These are phyloP conservation scores for Trametes cubensis DNA, from an alignment of 768 basidiomycete species.

Conservation along the genomic window DNA sequence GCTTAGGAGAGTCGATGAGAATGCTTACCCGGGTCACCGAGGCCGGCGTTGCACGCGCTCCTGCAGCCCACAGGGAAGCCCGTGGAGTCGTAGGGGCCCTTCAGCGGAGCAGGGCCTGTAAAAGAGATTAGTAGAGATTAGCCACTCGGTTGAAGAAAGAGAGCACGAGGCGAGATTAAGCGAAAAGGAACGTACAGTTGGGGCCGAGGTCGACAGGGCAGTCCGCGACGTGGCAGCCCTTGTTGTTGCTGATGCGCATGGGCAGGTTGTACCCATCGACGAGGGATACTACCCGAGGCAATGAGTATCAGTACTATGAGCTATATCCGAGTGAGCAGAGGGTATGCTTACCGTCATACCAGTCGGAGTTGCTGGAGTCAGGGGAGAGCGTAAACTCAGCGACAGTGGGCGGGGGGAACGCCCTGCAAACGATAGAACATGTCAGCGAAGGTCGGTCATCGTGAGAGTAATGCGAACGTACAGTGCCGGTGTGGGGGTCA, in stretches of 20 bases:
- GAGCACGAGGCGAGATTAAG: slow-evolving; percentile 33
- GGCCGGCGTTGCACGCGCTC: slow-evolving; percentile 44
- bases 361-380: slow-evolving; percentile 28
- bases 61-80: slow-evolving; percentile 46
- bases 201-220: slow-evolving; percentile 66
- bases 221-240: slow-evolving; percentile 54
- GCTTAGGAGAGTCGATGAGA: background rate
- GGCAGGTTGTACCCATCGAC: slow-evolving; percentile 54
- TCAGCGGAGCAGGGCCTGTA: slow-evolving; percentile 36
- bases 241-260: slow-evolving; percentile 56
- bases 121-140: slow-evolving; percentile 15
- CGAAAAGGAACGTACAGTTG: slow-evolving; percentile 44
- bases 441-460: no score
- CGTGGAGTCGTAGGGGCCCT: slow-evolving; percentile 39
- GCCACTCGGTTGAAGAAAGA: slow-evolving; percentile 38
- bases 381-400: slow-evolving; percentile 40
- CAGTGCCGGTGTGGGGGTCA: slow-evolving; percentile 41
- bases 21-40: slow-evolving; percentile 38
- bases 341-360: slow-evolving; percentile 33
- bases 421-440: slow-evolving; percentile 21
- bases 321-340: background rate
- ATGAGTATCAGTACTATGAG: background rate
- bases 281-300: slow-evolving; percentile 28
- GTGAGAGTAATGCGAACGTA: slow-evolving; percentile 10
- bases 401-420: slow-evolving; percentile 39